Percentiles rank a stretch among this genome's conserved stretches.
Conservation (phyloP, 768 basidiomycete species). For the Mycena polygramma region DNA sequence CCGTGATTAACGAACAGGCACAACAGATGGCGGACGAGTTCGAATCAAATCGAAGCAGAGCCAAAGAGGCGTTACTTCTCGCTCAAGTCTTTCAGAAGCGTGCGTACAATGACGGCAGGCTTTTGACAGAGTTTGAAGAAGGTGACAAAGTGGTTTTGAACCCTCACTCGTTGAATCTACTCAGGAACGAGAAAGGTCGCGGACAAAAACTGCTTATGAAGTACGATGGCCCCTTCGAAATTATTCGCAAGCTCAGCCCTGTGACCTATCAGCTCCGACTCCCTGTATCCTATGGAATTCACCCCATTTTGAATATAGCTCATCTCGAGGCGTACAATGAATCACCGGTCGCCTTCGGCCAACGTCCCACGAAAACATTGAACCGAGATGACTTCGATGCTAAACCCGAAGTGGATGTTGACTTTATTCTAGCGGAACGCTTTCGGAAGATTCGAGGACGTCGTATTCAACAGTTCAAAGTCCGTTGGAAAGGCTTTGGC, state of each 20-base stretch:
- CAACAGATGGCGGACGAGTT: conserved; percentile 13
- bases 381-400: conserved; percentile 19
- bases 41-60: neutral
- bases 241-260: conserved; percentile 39
- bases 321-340: conserved; percentile 38
- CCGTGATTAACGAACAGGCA: conserved; percentile 7
- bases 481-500: conserved; percentile 5
- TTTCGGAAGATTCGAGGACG: neutral
- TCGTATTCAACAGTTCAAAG: conserved; percentile 15
- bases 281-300: conserved; percentile 35
- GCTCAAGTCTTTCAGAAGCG: conserved; percentile 28
- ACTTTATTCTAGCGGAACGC: conserved; percentile 40
- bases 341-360: conserved; percentile 31
- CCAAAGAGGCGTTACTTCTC: conserved; percentile 4
- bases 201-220: conserved; percentile 39
- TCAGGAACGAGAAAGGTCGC: conserved; percentile 34
- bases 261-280: conserved; percentile 37
- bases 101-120: conserved; percentile 32
- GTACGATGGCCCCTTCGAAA: conserved; percentile 39
- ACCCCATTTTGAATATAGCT: conserved; percentile 39
- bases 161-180: conserved; percentile 35
- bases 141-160: conserved; percentile 41
- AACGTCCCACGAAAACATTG: conserved; percentile 1
- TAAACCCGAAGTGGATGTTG: conserved; percentile 34
- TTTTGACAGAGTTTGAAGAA: conserved; percentile 24